Base-by-base conservation (phyloP, 2,329 filamentous ascomycete species). In the Alternaria sp. region DNA sequence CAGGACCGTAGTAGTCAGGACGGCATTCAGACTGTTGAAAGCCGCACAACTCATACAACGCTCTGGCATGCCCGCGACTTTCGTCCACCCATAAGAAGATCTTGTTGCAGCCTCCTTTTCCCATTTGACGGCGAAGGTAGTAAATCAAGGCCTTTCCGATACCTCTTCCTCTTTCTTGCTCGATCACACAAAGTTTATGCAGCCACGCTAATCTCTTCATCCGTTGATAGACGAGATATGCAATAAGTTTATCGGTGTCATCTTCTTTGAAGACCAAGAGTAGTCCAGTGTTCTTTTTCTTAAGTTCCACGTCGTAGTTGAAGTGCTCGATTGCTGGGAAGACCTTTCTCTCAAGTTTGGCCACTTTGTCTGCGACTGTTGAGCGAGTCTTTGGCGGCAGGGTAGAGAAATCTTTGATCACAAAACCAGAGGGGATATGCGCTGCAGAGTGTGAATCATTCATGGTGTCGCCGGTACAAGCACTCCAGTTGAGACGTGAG, bases 31-130 rank as follows among this genome's bases (percentile, higher is more conserved):
- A 72, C 73, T 84, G 79, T 59, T 78, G 68, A 71, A 85, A 86
- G 43, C 80, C 82, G 71, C 73, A 79, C 8, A 78, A 75, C 25
- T 65, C 57, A 74, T 86, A 86, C 60, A 85, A 68, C 50, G 72
- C 71, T 64, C 80, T 77, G 7, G 85, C 83, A 60, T 79, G 75
- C 36, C 75, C 67, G 64, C 83, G 80, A 49, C 70, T 78, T 72
- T 82, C 80, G 63, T 86, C 83, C 45, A 85, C 84, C 84, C 84
- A 85, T 54, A 85, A 69, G 44, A 83, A 80, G 58, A 86, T 80
- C 49, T 70, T 80, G 63, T 80, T 76, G 69, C 83, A 85, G 52
- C 82, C 83, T 71, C 82, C 81, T 64, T 75, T 80, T 65, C 75
- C 75, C 57, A 85, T 76, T 50, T 78, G 76, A 51, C 74, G 66